Evolutionary conservation across 108 stramenopile genomes (phyloP).

Genomic region (Pseudonitzschia pungens): DNA sequence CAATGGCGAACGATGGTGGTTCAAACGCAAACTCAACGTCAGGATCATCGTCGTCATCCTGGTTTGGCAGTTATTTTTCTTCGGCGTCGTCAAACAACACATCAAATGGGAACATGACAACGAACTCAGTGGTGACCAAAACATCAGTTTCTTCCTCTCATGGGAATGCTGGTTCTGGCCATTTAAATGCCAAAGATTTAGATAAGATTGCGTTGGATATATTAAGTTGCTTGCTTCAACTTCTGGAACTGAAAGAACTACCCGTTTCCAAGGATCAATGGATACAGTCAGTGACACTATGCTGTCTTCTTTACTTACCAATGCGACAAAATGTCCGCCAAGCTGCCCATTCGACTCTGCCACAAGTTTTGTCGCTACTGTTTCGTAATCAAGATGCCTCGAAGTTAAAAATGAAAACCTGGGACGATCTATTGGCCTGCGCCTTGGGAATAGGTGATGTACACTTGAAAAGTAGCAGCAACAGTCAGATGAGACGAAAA

Average conservation of each 20-base stretch:
- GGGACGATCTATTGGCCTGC: slow-evolving; percentile 46
- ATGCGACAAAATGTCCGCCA: slow-evolving; percentile 45
- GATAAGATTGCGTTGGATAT: slow-evolving; percentile 54
- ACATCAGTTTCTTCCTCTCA: slow-evolving; percentile 36
- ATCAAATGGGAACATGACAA: slow-evolving; percentile 10
- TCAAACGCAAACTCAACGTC: slow-evolving; percentile 17
- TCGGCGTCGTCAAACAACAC: slow-evolving; percentile 8
- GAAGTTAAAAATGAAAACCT: slow-evolving; percentile 32
- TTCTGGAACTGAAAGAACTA: slow-evolving; percentile 41
- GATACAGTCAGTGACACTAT: slow-evolving; percentile 41
- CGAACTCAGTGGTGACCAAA: slow-evolving; percentile 12
- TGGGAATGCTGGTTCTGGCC: slow-evolving; percentile 38
- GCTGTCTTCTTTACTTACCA: slow-evolving; percentile 45
- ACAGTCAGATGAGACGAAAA: slow-evolving; percentile 4
- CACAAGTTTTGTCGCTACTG: slow-evolving; percentile 1
- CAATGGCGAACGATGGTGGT: background rate
- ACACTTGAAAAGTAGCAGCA: background rate
- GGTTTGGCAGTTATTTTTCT: slow-evolving; percentile 38
- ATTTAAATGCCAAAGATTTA: slow-evolving; percentile 41
- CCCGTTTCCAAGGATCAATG: slow-evolving; percentile 44
- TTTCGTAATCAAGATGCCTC: slow-evolving; percentile 9
- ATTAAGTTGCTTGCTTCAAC: slow-evolving; percentile 46
- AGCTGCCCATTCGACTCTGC: slow-evolving; percentile 37
- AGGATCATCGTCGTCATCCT: slow-evolving; percentile 16
- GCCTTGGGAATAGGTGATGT: slow-evolving; percentile 17